These are phyloP conservation scores for Rhypophila decipiens DNA, from an alignment of 495 filamentous ascomycete species.

Conservation along the genomic window DNA sequence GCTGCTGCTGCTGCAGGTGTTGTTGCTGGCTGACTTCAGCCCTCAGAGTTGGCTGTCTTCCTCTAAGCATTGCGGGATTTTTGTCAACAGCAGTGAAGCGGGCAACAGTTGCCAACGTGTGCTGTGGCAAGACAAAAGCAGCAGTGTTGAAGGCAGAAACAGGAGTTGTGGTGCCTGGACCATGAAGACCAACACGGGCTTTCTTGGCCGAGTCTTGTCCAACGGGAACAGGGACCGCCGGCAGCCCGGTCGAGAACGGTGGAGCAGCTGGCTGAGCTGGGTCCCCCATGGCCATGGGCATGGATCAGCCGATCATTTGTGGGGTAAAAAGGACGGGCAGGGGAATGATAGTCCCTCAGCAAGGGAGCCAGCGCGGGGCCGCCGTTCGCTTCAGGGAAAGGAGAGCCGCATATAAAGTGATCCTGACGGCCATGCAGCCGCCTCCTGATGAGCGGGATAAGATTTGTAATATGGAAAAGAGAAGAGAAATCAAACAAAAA, in stretches of 20 bases:
- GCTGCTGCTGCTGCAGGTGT: no score
- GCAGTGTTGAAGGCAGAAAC: background rate
- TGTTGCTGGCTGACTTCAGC: slow-evolving; percentile 18
- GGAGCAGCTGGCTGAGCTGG: slow-evolving; percentile 11
- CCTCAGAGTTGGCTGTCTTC: slow-evolving; percentile 6
- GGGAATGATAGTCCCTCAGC: no score
- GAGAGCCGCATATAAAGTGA: background rate
- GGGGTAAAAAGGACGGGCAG: slow-evolving; percentile 3
- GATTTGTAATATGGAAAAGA: background rate
- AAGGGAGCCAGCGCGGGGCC: background rate
- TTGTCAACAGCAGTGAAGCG: background rate
- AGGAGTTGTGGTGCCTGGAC: slow-evolving; percentile 4
- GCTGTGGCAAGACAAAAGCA: background rate
- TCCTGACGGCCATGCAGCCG: no score
- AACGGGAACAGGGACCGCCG: slow-evolving; percentile 1
- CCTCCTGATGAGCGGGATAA: background rate
- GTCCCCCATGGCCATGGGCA: slow-evolving; percentile 7
- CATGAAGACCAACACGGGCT: slow-evolving; percentile 9
- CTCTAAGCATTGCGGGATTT: slow-evolving; percentile 16
- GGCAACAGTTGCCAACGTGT: background rate
- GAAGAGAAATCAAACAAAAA: background rate
- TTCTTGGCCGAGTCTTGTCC: slow-evolving; percentile 14
- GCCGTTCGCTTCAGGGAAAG: background rate
- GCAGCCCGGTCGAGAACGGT: slow-evolving; percentile 3
- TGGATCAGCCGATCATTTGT: slow-evolving; percentile 3